phyloP scores from a whole-genome alignment of 305 asterid genomes.

The Plantago lanceolata region DNA sequence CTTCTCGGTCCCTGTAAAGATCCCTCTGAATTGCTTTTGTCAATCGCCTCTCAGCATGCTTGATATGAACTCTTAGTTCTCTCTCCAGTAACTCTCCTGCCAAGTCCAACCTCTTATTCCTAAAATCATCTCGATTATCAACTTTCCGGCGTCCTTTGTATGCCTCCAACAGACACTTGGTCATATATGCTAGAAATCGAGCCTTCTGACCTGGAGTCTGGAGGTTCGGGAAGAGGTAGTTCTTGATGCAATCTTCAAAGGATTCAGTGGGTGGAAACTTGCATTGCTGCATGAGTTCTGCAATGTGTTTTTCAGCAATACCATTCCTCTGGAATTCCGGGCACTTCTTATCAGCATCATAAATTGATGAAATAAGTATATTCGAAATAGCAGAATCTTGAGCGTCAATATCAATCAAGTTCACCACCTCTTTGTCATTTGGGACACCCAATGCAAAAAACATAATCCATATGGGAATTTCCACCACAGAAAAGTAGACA shows the following conservation, averaged over 20 bases:
- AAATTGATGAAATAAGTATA: conserved; percentile 61
- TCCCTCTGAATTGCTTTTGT: conserved; percentile 71
- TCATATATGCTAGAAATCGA: conserved; percentile 83
- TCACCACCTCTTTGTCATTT: conserved; percentile 65
- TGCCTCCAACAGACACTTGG: conserved; percentile 70
- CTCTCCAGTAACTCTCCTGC: conserved; percentile 85
- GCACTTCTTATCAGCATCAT: conserved; percentile 62
- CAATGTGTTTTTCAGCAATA: conserved; percentile 42
- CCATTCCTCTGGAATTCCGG: conserved; percentile 56
- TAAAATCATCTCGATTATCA: conserved; percentile 81
- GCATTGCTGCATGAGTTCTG: conserved; percentile 43
- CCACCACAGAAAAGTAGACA: conserved; percentile 55
- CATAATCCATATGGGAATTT: conserved; percentile 78
- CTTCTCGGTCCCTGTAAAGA: conserved; percentile 57
- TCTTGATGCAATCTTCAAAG: conserved; percentile 57
- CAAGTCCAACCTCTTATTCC: conserved; percentile 89
- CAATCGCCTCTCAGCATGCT: conserved; percentile 80
- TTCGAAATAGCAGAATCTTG: conserved; percentile 49
- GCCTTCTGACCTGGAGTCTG: conserved; percentile 58
- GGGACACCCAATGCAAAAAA: conserved; percentile 80
- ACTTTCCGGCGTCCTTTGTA: conserved; percentile 67
- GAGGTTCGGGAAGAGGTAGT: conserved; percentile 64
- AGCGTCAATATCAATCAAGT: conserved; percentile 56
- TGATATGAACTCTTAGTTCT: conserved; percentile 73
- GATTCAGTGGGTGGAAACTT: conserved; percentile 74